Conservation (phyloP, 352 stramenopile species). For the Pythium biforme region DNA sequence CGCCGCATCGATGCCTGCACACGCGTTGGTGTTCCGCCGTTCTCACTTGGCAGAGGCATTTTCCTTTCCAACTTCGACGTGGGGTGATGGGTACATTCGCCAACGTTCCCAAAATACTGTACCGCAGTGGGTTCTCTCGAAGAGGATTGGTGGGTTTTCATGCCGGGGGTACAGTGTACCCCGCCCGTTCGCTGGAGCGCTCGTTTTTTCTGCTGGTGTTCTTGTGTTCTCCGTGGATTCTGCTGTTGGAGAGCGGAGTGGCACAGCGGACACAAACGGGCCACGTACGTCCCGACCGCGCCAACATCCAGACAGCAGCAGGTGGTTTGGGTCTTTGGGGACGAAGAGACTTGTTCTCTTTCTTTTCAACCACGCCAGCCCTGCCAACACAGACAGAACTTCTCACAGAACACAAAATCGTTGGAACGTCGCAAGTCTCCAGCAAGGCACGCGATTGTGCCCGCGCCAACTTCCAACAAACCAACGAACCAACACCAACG, state of each 20-base stretch:
- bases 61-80: slow-evolving; percentile 14
- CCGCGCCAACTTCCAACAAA: not conserved
- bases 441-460: not conserved
- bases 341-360: not conserved
- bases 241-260: slow-evolving; percentile 12
- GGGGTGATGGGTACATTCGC: slow-evolving; percentile 11
- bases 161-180: slow-evolving; percentile 16
- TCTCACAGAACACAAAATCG: slow-evolving; percentile 18
- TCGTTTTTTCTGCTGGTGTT: slow-evolving; percentile 29
- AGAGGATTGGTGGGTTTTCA: slow-evolving; percentile 13
- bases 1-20: slow-evolving; percentile 8
- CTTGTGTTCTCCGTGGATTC: slow-evolving; percentile 14
- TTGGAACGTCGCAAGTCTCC: slow-evolving; percentile 20
- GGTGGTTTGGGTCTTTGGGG: no score
- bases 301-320: slow-evolving; percentile 18
- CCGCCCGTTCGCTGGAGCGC: not conserved
- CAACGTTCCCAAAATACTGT: slow-evolving; percentile 10
- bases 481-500: not conserved
- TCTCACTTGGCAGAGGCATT: slow-evolving; percentile 1
- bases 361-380: not conserved
- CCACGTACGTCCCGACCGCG: slow-evolving; percentile 6
- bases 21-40: slow-evolving; percentile 2
- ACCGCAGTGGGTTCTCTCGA: not conserved
- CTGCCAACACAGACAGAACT: slow-evolving; percentile 26
- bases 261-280: not conserved